These are phyloP conservation scores for Elsinoe necatrix DNA, from an alignment of 2,329 filamentous ascomycete species.

Conservation along the genomic window DNA sequence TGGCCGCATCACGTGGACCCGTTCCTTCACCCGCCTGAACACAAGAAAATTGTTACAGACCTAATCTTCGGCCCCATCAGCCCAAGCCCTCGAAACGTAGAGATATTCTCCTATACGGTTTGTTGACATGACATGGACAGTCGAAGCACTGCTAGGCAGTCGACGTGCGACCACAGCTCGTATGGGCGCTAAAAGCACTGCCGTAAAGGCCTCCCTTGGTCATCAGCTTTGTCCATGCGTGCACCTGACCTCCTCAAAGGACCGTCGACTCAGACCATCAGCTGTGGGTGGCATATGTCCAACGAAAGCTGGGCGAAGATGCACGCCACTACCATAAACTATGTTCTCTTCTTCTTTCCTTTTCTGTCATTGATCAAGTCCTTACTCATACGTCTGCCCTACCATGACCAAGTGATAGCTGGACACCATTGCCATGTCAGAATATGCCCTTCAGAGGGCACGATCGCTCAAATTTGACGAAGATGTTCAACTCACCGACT, in stretches of 20 bases:
- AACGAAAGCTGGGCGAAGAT: neutral
- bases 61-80: too few species aligned
- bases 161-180: too few species aligned
- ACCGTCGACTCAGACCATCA: conserved; percentile 3
- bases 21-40: too few species aligned
- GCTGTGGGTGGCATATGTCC: neutral
- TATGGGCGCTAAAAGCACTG: neutral
- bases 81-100: too few species aligned
- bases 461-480: neutral
- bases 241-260: neutral
- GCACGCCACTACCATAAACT: neutral
- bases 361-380: neutral
- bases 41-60: too few species aligned
- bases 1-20: too few species aligned
- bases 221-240: neutral
- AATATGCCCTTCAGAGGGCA: neutral
- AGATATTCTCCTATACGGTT: too few species aligned
- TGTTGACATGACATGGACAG: too few species aligned
- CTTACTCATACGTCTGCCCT: neutral
- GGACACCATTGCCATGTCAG: neutral
- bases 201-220: neutral
- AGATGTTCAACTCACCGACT: neutral
- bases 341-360: neutral
- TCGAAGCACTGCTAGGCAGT: too few species aligned
- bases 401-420: neutral